These are phyloP conservation scores for Neofusicoccum cordaticola DNA, from an alignment of 2,329 filamentous ascomycete species.

Conservation along the genomic window DNA sequence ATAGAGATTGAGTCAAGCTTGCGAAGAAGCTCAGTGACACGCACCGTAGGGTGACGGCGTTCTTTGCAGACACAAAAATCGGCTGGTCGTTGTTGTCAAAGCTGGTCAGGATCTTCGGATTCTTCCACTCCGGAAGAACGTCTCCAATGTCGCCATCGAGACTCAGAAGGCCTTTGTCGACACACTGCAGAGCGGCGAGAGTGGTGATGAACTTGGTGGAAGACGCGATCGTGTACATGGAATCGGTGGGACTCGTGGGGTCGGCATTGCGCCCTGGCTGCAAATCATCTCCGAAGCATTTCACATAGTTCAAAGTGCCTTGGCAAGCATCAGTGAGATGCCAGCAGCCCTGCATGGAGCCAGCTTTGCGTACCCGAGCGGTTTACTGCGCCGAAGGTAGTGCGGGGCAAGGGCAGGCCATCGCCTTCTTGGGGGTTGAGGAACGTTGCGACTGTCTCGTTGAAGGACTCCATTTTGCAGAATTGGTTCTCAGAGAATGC, in stretches of 20 bases:
- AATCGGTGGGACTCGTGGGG: background rate
- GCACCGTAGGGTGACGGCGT: background rate
- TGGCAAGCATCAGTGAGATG: background rate
- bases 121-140: constrained; percentile 31
- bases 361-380: background rate
- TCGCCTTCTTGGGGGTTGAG: background rate
- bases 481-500: background rate
- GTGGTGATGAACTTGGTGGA: constrained; percentile 39
- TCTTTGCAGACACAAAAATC: constrained; percentile 18
- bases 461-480: constrained; percentile 11
- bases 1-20: too few species aligned
- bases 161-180: constrained; percentile 31
- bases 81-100: constrained; percentile 24
- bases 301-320: constrained; percentile 5
- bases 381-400: constrained; percentile 5
- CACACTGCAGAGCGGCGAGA: constrained; percentile 33
- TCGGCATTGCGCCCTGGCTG: background rate
- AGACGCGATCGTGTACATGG: constrained; percentile 31
- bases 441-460: background rate
- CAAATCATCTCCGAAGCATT: background rate
- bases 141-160: constrained; percentile 32
- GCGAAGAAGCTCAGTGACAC: background rate
- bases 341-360: background rate
- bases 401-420: background rate
- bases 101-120: constrained; percentile 25